Evolutionary conservation across 1,284 basidiomycete genomes (phyloP), one percentile per base, ranked within the genome.

Genomic region (Thecaphora thlaspeos): DNA sequence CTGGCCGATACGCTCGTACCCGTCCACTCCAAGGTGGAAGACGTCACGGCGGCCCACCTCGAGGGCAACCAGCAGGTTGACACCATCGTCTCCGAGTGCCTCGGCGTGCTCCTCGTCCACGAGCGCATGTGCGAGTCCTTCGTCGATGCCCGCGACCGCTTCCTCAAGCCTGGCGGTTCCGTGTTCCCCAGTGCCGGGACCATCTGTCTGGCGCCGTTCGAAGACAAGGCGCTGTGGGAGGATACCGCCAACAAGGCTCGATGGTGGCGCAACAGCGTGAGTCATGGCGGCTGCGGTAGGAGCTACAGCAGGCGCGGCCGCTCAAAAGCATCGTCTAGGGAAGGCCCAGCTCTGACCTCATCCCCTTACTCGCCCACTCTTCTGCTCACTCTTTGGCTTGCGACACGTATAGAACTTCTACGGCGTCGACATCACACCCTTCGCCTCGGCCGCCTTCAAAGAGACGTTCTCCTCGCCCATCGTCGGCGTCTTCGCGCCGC

Each of bases 111-210:
- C 70, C 68, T 82, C 23, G 73, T 82, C 12, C 81, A 82, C 55
- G 82, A 82, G 61, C 70, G 81, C 18, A 82, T 82, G 82, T 80
- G 81, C 60, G 82, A 82, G 60, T 79, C 79, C 3, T 82, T 81
- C 54, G 60, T 82, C 10, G 72, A 81, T 21, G 81, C 82, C 3
- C 55, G 81, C 47, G 81, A 82, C 61, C 56, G 67, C 9, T 70
- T 78, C 41, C 80, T 82, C 26, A 80, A 81, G 45, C 81, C 81
- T 1, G 80, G 77, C 7, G 82, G 81, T 11, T 77, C 80, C 22
- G 61, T 82, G 9, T 75, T 81, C 17, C 82, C 82, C 0, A 80
- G 78, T 0, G 77, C 77, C 0, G 82, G 81, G 2, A 78, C 79
- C 15, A 78, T 82, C 46, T 81, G 79, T 71, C 79, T 82, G 41